Percentiles rank a stretch among this genome's conserved stretches.
phyloP scores from a whole-genome alignment of 2,329 filamentous ascomycete genomes.

The Trichoderma cornu-damae region DNA sequence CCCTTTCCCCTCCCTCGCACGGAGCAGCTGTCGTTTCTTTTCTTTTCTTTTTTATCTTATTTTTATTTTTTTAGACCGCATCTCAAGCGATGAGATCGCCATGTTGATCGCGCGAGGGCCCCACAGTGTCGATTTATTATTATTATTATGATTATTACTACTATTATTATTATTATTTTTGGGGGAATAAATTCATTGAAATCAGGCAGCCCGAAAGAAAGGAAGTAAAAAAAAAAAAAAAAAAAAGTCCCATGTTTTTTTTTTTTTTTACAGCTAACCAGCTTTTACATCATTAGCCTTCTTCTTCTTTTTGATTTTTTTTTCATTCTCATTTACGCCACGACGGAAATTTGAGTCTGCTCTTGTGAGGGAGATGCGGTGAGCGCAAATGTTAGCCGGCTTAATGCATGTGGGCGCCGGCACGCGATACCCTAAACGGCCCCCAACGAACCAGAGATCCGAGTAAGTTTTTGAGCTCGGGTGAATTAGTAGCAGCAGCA shows the following conservation, averaged over 20 bases:
- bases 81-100: not conserved
- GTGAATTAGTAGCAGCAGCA: too few species aligned
- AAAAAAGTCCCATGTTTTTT: not conserved
- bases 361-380: constrained; percentile 2
- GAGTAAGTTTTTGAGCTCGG: not conserved
- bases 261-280: too few species aligned
- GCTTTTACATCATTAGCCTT: too few species aligned
- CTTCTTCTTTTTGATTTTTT: not conserved
- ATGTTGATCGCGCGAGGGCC: not conserved
- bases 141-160: too few species aligned
- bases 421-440: not conserved
- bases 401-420: constrained; percentile 11
- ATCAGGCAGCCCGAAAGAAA: not conserved
- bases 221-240: not conserved
- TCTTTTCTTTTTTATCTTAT: too few species aligned
- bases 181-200: too few species aligned
- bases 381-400: constrained; percentile 14
- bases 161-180: too few species aligned
- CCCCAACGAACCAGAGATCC: constrained; percentile 5
- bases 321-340: not conserved
- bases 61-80: too few species aligned
- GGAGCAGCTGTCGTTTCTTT: too few species aligned
- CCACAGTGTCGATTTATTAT: not conserved
- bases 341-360: constrained; percentile 15
- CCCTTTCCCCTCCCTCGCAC: not conserved